These are phyloP conservation scores for Candolleomyces aberdarensis DNA, from an alignment of 768 basidiomycete genomes.

Conservation along the genomic window DNA sequence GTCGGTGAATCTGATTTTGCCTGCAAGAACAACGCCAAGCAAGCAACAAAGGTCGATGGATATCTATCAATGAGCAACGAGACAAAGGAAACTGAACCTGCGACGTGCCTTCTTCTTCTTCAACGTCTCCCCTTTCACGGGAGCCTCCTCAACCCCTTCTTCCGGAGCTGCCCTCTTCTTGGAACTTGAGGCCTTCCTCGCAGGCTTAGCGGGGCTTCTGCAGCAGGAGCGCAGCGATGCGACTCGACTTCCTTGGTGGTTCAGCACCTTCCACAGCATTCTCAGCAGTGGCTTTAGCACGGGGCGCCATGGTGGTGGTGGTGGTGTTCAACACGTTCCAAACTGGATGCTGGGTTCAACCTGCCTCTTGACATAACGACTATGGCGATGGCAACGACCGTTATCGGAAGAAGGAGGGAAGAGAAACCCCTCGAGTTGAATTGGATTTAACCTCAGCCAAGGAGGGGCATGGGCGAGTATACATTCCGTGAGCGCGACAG, in stretches of 20 bases:
- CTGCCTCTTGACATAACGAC: too few relatives aligned
- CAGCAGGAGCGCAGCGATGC: conserved; percentile 49
- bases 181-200: conserved; percentile 25
- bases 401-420: too few relatives aligned
- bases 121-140: not conserved
- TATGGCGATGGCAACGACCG: too few relatives aligned
- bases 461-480: too few relatives aligned
- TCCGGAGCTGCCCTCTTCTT: conserved; percentile 40
- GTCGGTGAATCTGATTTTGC: conserved; percentile 28
- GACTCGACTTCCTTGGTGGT: conserved; percentile 52
- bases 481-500: too few relatives aligned
- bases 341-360: too few relatives aligned
- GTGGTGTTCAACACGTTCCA: too few relatives aligned
- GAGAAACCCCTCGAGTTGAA: too few relatives aligned
- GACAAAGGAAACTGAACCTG: conserved; percentile 4
- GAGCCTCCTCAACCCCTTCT: conserved; percentile 28
- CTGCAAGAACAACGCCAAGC: conserved; percentile 16
- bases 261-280: conserved; percentile 22
- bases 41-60: not conserved
- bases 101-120: conserved; percentile 37
- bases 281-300: not conserved
- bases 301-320: not conserved
- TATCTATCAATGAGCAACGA: not conserved
- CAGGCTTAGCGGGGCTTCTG: conserved; percentile 26
- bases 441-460: too few relatives aligned